Base-by-base conservation (phyloP, 108 stramenopile genomes). In the Ochromonas danica region DNA sequence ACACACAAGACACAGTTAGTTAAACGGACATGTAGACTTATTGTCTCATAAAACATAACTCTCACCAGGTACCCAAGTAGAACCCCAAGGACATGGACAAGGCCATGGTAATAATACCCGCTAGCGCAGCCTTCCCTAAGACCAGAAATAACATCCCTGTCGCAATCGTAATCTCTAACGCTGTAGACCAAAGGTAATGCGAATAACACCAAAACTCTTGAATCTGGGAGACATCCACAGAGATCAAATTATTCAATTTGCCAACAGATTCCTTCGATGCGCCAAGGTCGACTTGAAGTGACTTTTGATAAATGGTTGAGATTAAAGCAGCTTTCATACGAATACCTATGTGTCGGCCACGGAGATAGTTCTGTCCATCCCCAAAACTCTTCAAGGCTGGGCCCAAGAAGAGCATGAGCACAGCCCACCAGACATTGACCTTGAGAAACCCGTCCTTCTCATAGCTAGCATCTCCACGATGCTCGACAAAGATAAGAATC, bases 201-300 rank as follows among this genome's bases (percentile, higher is more conserved):
- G 63, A 67, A 67, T 67, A 67, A 67, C 63, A 35, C 3, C 63
- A 67, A 67, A 67, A 67, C 3, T 67, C 25, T 36, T 67, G 63
- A 67, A 67, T 67, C 31, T 67, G 14, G 3, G 33, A 6, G 33
- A 67, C 63, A 36, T 67, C 63, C 3, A 67, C 63, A 67, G 14
- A 14, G 17, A 67, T 67, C 31, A 67, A 67, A 67, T 67, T 67
- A 25, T 67, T 67, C 17, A 67, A 33, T 36, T 67, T 67, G 14
- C 63, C 63, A 28, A 67, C 31, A 28, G 63, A 31, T 36, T 67
- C 63, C 17, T 67, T 33, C 31, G 63, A 67, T 36, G 63, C 63
- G 10, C 33, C 6, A 6, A 67, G 6, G 25, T 67, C 63, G 10
- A 67, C 63, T 6, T 3, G 3, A 3, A 67, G 25, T 28, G 63